Conservation (phyloP, 352 stramenopile species). For the Phytophthora meadii region DNA sequence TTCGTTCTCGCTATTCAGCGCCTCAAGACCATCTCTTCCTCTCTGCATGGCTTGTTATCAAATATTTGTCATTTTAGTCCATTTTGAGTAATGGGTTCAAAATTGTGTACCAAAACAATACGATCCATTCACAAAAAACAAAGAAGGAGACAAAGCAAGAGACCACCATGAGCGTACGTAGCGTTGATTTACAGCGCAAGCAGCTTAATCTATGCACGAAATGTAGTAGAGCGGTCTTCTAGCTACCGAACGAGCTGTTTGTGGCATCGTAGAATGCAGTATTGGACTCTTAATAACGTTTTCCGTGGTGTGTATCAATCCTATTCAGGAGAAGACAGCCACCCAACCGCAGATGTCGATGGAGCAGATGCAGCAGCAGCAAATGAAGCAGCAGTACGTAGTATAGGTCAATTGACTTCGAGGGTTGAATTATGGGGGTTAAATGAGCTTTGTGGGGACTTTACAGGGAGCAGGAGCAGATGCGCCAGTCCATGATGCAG, state of each 20-base stretch:
- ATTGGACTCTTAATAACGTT: not conserved
- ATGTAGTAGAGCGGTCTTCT: not conserved
- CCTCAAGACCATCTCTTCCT: constrained; percentile 2
- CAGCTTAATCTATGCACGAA: not conserved
- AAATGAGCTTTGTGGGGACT: not conserved
- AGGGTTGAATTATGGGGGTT: not conserved
- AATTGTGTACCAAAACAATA: no score
- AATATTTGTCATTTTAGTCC: no score
- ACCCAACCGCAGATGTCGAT: constrained; percentile 61
- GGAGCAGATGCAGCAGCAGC: constrained; percentile 87
- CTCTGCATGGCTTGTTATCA: not conserved
- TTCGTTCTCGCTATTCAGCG: constrained; percentile 34
- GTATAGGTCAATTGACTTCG: not conserved
- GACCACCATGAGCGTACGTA: constrained; percentile 10
- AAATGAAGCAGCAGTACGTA: constrained; percentile 83
- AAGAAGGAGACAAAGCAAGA: not conserved
- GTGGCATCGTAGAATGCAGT: not conserved
- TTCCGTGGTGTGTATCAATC: not conserved
- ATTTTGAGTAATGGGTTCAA: not conserved
- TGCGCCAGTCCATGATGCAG: constrained; percentile 77
- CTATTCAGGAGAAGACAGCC: constrained; percentile 15
- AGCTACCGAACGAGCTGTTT: not conserved
- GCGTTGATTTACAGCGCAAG: not conserved
- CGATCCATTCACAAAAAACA: constrained; percentile 9
- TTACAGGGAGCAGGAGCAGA: constrained; percentile 76